Evolutionary conservation across 495 filamentous ascomycete species (phyloP), one percentile per base, ranked within the genome.

Genomic region (Annulohypoxylon nitens): DNA sequence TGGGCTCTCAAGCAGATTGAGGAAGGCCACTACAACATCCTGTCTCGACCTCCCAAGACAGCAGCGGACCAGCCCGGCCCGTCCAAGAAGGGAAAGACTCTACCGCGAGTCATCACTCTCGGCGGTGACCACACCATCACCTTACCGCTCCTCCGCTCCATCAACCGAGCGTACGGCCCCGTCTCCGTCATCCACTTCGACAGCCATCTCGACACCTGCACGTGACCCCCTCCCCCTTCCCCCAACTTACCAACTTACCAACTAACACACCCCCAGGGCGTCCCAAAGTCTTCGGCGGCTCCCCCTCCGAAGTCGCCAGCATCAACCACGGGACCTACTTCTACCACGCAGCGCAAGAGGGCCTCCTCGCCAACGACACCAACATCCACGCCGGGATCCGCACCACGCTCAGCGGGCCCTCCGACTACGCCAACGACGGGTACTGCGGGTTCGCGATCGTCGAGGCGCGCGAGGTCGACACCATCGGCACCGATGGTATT

Each of bases 251-350:
- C 1, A 33, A n/a, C n/a, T n/a, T n/a, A n/a, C n/a, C n/a, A 48
- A 9, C 80, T 45, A 6, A 30, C 78, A 82, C 14, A 83, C 82
- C 82, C 85, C 73, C 89, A 93, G 80, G 88, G 91, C 58, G 86
- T 82, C 79, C 88, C 25, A 91, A 92, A 70, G 85, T 87, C 18
- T 89, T 89, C 66, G 87, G 87, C 34, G 87, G 87, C 30, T 85
- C 86, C 5, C 85, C 86, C 0, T 87, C 86, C 8, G 81, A 88
- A 55, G 93, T 95, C 8, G 82, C 82, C 3, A 77, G 76, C 66
- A 93, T 96, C 81, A 97, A 91, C 78, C 93, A 97, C 79, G 93
- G 93, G 6, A 92, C 87, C 23, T 95, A 95, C 85, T 96, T 97
- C 84, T 93, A 93, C 86, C 88, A 93, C 74, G 93, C 93, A 1